These are phyloP conservation scores for Apiospora sp. DNA, from an alignment of 2,329 filamentous ascomycete genomes.

Conservation along the genomic window DNA sequence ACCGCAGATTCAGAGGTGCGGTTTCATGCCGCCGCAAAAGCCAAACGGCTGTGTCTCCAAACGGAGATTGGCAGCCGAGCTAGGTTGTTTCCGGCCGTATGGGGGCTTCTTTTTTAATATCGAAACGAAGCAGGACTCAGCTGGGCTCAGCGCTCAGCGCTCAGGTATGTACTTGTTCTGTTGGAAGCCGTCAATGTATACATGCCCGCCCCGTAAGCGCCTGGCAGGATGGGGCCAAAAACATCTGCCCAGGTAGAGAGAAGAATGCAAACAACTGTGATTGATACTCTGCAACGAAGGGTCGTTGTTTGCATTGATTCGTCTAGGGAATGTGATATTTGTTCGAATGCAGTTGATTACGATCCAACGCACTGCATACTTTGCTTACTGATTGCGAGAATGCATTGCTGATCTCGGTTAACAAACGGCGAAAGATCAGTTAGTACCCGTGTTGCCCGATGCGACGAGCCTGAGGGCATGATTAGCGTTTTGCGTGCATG, in stretches of 20 bases:
- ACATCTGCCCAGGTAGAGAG: no score
- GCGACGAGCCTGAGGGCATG: not conserved
- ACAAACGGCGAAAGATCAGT: not conserved
- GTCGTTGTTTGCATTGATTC: not conserved
- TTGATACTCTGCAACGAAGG: not conserved
- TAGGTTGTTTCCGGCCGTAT: slow-evolving; percentile 8
- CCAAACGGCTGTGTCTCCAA: slow-evolving; percentile 10
- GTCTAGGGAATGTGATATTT: not conserved
- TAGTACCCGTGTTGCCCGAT: not conserved
- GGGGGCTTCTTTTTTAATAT: not conserved
- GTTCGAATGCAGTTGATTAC: not conserved
- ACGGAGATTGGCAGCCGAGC: slow-evolving; percentile 4
- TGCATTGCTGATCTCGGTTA: slow-evolving; percentile 5
- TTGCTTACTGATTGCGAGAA: not conserved
- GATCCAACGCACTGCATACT: not conserved
- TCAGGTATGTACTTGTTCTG: not conserved
- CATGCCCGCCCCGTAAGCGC: not conserved
- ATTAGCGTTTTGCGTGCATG: not conserved
- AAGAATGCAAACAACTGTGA: not conserved
- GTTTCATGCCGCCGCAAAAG: slow-evolving; percentile 14
- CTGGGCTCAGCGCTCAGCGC: not conserved
- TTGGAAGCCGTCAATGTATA: not conserved
- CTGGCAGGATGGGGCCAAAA: not conserved
- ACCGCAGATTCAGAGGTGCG: slow-evolving; percentile 10
- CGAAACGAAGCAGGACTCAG: not conserved